These are phyloP conservation scores for Scedosporium minutisporum DNA, from an alignment of 2,329 filamentous ascomycete genomes.

Conservation along the genomic window DNA sequence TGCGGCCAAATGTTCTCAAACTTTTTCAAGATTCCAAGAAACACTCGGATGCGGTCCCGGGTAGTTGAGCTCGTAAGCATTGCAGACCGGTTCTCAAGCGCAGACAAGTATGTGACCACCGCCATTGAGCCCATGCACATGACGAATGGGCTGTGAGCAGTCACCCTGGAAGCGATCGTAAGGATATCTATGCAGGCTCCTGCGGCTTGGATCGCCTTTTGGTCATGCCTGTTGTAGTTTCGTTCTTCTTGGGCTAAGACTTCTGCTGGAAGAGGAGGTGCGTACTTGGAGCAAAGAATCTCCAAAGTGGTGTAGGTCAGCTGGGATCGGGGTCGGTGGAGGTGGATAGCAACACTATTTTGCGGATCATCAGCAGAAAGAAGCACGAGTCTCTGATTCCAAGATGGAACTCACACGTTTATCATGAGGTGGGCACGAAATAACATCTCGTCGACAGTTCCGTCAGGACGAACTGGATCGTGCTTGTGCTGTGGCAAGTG, in stretches of 20 bases:
- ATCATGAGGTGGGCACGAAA: conserved; percentile 83
- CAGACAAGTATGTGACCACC: conserved; percentile 11
- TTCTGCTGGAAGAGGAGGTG: conserved; percentile 11
- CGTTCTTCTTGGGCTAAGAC: conserved; percentile 9
- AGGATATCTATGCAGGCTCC: conserved; percentile 11
- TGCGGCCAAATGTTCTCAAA: conserved; percentile 12
- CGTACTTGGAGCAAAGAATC: conserved; percentile 13
- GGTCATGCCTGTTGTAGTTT: conserved; percentile 9
- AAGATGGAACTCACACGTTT: conserved; percentile 33
- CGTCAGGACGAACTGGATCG: conserved; percentile 58
- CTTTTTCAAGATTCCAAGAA: conserved; percentile 10
- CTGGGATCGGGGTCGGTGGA: conserved; percentile 11
- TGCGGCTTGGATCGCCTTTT: conserved; percentile 10
- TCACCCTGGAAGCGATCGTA: conserved; percentile 8
- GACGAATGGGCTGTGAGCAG: conserved; percentile 11
- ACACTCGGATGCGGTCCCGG: conserved; percentile 11
- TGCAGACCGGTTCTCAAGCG: conserved; percentile 9
- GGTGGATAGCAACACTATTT: conserved; percentile 10
- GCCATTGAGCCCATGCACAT: conserved; percentile 14
- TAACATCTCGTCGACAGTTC: conserved; percentile 76
- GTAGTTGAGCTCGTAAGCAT: conserved; percentile 6
- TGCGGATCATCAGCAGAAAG: not conserved
- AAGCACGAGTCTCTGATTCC: not conserved
- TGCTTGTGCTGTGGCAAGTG: conserved; percentile 66
- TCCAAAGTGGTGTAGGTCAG: conserved; percentile 13